These are phyloP conservation scores for Jatropha multifida DNA, from an alignment of 441 rosid species.

Conservation along the genomic window DNA sequence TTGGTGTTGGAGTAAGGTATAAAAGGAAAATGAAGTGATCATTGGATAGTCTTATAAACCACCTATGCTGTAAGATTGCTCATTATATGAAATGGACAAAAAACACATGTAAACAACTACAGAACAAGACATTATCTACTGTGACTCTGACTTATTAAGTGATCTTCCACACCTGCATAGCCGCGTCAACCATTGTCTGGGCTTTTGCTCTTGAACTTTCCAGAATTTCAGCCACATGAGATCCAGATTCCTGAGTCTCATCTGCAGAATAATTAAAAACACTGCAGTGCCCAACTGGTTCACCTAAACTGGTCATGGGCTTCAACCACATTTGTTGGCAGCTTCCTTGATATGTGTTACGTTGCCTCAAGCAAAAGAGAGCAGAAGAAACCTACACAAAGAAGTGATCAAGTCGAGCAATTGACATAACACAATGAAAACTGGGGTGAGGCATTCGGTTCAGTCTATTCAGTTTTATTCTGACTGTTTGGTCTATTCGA, in stretches of 20 bases:
- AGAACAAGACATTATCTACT: background rate
- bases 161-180: slow-evolving; percentile 57
- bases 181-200: slow-evolving; percentile 81
- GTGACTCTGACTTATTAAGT: background rate
- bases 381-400: slow-evolving; percentile 63
- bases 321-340: slow-evolving; percentile 38
- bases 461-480: too few relatives aligned
- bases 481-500: too few relatives aligned
- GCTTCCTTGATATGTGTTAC: slow-evolving; percentile 50
- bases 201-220: slow-evolving; percentile 76
- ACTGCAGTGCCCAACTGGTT: slow-evolving; percentile 37
- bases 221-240: slow-evolving; percentile 72
- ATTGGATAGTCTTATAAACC: background rate
- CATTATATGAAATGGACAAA: background rate
- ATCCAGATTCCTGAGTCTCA: slow-evolving; percentile 61
- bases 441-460: too few relatives aligned
- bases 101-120: background rate
- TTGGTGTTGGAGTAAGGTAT: background rate
- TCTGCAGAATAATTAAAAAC: slow-evolving; percentile 26
- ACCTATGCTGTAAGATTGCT: background rate
- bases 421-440: slow-evolving; percentile 1
- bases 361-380: slow-evolving; percentile 48
- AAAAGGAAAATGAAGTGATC: background rate
- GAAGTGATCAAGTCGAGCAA: slow-evolving; percentile 17
- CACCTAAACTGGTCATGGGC: slow-evolving; percentile 27